Evolutionary conservation across 225 moss, liverwort and hornwort species (phyloP).

Genomic region (Pseudisothecium myosuroides): DNA sequence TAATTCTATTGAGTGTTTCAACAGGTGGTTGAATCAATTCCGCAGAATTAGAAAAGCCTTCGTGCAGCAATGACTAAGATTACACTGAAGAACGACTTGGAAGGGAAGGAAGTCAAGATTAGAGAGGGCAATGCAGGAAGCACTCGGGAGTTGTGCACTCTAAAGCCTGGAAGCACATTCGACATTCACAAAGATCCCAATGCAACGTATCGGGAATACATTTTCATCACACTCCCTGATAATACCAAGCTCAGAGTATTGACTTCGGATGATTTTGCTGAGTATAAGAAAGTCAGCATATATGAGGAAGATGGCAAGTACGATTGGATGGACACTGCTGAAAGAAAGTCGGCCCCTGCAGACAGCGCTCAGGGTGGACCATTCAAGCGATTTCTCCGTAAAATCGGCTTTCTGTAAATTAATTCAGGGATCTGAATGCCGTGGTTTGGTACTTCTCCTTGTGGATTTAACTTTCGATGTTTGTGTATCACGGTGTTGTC

Average conservation of each 20-base stretch:
- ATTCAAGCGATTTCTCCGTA: neutral
- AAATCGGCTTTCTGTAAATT: neutral
- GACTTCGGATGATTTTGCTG: neutral
- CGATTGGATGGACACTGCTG: neutral
- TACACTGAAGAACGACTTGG: neutral
- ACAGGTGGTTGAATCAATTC: neutral
- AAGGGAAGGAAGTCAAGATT: neutral
- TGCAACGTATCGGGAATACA: neutral
- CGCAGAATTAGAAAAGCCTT: neutral
- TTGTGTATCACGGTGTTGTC: neutral
- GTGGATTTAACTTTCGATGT: too few relatives aligned
- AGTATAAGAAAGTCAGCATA: neutral
- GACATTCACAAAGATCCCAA: neutral
- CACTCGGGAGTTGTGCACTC: neutral
- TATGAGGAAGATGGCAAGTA: neutral
- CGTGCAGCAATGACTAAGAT: neutral
- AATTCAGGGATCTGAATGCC: neutral
- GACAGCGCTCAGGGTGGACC: neutral
- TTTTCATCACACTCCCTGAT: neutral
- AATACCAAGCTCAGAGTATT: neutral
- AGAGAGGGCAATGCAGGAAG: neutral
- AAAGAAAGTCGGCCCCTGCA: too few relatives aligned
- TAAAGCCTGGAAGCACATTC: neutral
- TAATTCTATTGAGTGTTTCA: neutral
- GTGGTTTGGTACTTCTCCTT: neutral